Conservation (phyloP, 2,329 filamentous ascomycete species). For the Trichoderma harzianum region DNA sequence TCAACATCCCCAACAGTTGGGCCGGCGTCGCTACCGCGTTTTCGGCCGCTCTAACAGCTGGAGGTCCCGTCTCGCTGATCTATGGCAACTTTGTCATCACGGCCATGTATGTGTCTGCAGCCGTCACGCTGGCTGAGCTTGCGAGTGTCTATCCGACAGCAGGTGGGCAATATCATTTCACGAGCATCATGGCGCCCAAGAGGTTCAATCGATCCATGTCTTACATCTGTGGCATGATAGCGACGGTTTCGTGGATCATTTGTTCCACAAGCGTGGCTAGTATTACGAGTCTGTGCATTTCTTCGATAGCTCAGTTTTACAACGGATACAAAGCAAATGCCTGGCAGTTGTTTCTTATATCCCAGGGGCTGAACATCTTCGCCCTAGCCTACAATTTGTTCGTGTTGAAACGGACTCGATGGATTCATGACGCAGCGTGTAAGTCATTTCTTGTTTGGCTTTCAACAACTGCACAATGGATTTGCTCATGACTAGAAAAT, state of each 20-base stretch:
- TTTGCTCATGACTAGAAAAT: not conserved
- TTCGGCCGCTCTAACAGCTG: conserved; percentile 20
- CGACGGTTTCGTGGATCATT: not conserved
- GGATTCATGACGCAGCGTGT: conserved; percentile 12
- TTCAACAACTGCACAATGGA: not conserved
- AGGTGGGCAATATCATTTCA: conserved; percentile 39
- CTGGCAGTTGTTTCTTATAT: conserved; percentile 15
- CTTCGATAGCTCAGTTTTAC: not conserved
- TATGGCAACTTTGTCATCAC: conserved; percentile 27
- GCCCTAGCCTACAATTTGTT: conserved; percentile 11
- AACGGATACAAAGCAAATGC: not conserved
- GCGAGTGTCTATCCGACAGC: conserved; percentile 37
- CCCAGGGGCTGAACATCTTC: not conserved
- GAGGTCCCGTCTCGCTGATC: conserved; percentile 19
- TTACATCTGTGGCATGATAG: conserved; percentile 11
- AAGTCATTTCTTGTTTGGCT: not conserved
- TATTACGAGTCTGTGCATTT: not conserved
- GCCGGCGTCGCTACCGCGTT: conserved; percentile 23
- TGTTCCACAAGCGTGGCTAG: conserved; percentile 3
- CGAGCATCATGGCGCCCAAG: conserved; percentile 29
- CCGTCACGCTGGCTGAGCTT: conserved; percentile 35
- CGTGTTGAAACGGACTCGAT: conserved; percentile 11
- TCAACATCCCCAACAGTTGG: conserved; percentile 29
- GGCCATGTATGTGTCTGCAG: conserved; percentile 20
- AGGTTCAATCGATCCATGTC: conserved; percentile 21